These are phyloP conservation scores for Oryza meridionalis DNA, from an alignment of 176 grass and related monocot species.

Conservation along the genomic window DNA sequence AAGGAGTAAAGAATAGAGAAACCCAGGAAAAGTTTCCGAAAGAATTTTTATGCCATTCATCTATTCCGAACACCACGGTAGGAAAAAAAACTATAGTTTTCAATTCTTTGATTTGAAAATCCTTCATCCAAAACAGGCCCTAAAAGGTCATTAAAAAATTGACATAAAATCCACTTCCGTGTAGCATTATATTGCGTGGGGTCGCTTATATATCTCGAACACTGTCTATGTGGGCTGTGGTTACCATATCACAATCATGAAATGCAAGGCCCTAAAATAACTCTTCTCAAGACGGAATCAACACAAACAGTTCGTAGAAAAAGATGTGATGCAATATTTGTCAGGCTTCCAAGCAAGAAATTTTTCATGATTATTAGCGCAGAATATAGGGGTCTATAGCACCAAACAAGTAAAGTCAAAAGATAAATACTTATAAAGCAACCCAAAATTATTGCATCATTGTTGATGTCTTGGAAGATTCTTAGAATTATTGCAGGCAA, in stretches of 20 bases:
- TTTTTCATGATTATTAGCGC: not conserved
- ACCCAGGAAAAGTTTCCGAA: too few species aligned
- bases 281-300: not conserved
- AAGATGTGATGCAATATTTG: too few species aligned
- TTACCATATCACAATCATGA: not conserved
- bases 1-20: too few species aligned
- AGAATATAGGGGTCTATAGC: not conserved
- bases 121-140: too few species aligned
- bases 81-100: too few species aligned
- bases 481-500: slow-evolving; percentile 43
- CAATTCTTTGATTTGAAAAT: too few species aligned
- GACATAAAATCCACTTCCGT: too few species aligned
- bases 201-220: not conserved
- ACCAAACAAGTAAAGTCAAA: slow-evolving; percentile 34
- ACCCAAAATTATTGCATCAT: slow-evolving; percentile 24
- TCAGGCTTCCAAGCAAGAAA: not conserved
- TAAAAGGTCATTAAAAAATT: too few species aligned
- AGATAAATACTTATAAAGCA: slow-evolving; percentile 24
- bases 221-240: not conserved
- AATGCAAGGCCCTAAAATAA: not conserved
- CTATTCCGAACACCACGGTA: too few species aligned
- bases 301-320: not conserved
- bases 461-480: slow-evolving; percentile 20
- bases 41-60: too few species aligned
- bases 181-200: too few species aligned